Evolutionary conservation across 2,329 filamentous ascomycete genomes (phyloP).

Genomic region (Trichophyton schoenleinii): DNA sequence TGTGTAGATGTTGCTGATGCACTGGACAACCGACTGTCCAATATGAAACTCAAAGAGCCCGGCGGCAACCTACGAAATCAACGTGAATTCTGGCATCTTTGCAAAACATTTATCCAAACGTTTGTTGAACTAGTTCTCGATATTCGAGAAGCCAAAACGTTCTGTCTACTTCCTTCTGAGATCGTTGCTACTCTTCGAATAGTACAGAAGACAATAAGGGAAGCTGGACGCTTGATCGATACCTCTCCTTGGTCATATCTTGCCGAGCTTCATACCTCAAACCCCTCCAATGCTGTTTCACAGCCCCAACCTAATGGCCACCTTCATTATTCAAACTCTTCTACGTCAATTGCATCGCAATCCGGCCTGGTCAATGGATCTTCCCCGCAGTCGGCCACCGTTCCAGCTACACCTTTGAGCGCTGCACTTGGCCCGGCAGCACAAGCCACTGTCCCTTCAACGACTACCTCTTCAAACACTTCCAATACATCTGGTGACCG

Average conservation of each 20-base stretch:
- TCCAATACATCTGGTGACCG: slow-evolving; percentile 37
- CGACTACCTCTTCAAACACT: slow-evolving; percentile 30
- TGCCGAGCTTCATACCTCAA: slow-evolving; percentile 28
- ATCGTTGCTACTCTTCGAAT: slow-evolving; percentile 63
- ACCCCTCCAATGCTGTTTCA: slow-evolving; percentile 24
- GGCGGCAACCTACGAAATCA: slow-evolving; percentile 50
- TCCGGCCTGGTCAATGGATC: slow-evolving; percentile 16
- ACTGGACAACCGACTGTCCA: slow-evolving; percentile 58
- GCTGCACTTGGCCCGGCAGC: slow-evolving; percentile 81
- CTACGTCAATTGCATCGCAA: slow-evolving; percentile 8
- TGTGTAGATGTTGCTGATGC: slow-evolving; percentile 62
- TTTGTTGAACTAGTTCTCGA: slow-evolving; percentile 37
- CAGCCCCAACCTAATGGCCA: slow-evolving; percentile 18
- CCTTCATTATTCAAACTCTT: slow-evolving; percentile 20
- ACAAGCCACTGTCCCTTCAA: slow-evolving; percentile 71
- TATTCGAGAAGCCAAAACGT: slow-evolving; percentile 34
- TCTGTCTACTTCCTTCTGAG: slow-evolving; percentile 47
- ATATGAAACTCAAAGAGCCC: slow-evolving; percentile 75
- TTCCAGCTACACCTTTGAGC: slow-evolving; percentile 79
- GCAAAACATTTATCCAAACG: slow-evolving; percentile 46
- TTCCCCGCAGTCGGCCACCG: slow-evolving; percentile 40
- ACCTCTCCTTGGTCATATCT: slow-evolving; percentile 51
- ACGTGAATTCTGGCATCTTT: slow-evolving; percentile 54
- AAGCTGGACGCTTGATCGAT: slow-evolving; percentile 61
- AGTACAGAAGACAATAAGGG: slow-evolving; percentile 70